phyloP scores from a whole-genome alignment of 148 eudicot genomes.

The Rheum nobile region DNA sequence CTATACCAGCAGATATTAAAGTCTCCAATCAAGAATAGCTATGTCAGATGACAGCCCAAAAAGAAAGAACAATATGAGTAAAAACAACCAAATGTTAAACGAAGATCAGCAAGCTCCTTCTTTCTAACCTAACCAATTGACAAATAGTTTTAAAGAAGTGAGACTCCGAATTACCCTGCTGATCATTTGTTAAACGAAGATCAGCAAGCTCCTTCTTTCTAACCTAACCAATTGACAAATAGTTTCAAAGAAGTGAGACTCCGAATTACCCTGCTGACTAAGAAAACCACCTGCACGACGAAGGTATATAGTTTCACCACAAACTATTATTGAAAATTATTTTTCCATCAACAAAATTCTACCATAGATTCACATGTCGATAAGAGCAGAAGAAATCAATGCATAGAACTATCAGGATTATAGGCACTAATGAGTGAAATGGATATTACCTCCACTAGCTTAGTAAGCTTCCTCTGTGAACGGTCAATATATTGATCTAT shows the following conservation, averaged over 20 bases:
- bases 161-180: background rate
- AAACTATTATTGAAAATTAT: background rate
- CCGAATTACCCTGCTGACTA: background rate
- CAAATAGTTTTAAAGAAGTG: background rate
- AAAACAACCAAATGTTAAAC: background rate
- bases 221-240: background rate
- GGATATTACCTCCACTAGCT: constrained; percentile 73
- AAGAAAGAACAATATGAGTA: background rate
- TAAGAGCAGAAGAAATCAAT: background rate
- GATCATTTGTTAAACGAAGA: no score
- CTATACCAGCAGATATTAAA: no score
- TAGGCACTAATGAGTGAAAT: background rate
- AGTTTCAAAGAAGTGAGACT: background rate
- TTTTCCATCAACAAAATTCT: background rate
- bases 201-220: no score
- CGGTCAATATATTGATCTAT: constrained; percentile 85
- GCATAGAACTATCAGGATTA: background rate
- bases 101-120: background rate
- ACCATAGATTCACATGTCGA: background rate
- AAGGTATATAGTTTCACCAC: background rate
- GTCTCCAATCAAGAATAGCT: no score
- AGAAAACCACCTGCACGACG: background rate
- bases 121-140: background rate
- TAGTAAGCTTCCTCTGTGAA: constrained; percentile 68
- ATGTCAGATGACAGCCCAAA: background rate